Base-by-base conservation (phyloP, 257 asterid species). In the Solanum verrucosum region DNA sequence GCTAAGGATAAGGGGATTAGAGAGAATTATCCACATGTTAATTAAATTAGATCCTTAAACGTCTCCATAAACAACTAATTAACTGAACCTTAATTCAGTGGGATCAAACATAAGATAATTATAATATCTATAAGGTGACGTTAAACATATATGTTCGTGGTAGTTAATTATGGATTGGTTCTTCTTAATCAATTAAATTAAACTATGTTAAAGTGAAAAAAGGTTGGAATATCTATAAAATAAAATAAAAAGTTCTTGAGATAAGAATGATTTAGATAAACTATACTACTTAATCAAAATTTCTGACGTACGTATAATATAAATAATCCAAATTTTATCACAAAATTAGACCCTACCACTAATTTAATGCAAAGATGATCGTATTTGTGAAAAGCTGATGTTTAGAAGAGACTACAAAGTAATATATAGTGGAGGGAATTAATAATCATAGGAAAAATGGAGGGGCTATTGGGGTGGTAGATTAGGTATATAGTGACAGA, bases 101-200 rank as follows among this genome's bases (percentile, higher is more conserved):
- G 87, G 88, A 90, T 89, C 84, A 83, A 87, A 78, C 86, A 90
- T 49, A 84, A 73, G 86, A 44, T 72, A 77, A 38, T 14, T 44
- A 44, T 88, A 87, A 65, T 87, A 75, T 79, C 35, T 78, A 81
- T 34, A 90, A 91, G 98, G 93, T 95, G 92, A 91, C 89, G 85
- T 79, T 79, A n/a, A 79, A 44, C 27, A 15, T 44, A 44, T 44
- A 33, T 44, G 16, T 34, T 3, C 46, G 27, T 79, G 38, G 65
- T 79, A 79, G 67, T 27, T 44, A 25, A 42, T 10, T 44, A 42
- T 79, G 25, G 84, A 44, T 79, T 27, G 25, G 85, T 46, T 44
- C 25, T 15, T 79, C 38, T 44, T 79, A 46, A 79, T 79, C 29
- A 79, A 44, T 67, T 67, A 44, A 6, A 70, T 23, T 75, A 75